These are phyloP conservation scores for Begonia fuchsioides DNA, from an alignment of 306 rosid species.

Conservation along the genomic window DNA sequence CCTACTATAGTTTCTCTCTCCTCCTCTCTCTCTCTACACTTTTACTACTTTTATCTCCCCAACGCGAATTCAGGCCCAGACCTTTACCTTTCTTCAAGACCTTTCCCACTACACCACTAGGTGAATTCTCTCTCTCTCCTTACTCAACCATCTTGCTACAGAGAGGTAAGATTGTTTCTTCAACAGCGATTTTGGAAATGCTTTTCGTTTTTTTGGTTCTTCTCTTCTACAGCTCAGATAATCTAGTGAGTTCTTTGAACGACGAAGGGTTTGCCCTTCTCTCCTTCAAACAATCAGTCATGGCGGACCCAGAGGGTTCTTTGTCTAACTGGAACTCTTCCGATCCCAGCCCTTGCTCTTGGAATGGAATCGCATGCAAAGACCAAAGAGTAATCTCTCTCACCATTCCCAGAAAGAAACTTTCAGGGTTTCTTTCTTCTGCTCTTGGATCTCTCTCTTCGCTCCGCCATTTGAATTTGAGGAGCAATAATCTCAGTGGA, in stretches of 20 bases:
- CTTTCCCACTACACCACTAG: constrained; percentile 2
- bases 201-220: constrained; percentile 20
- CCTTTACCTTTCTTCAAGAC: too few species aligned
- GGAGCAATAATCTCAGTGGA: constrained; percentile 8
- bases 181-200: constrained; percentile 45
- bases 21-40: too few species aligned
- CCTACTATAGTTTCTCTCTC: too few species aligned
- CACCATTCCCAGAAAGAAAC: constrained; percentile 4
- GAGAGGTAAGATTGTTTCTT: too few species aligned
- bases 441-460: background rate
- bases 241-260: constrained; percentile 5
- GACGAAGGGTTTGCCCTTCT: constrained; percentile 17
- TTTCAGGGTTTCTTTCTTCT: background rate
- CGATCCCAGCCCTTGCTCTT: constrained; percentile 14
- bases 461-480: constrained; percentile 12
- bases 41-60: too few species aligned
- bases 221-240: constrained; percentile 25
- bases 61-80: too few species aligned
- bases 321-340: constrained; percentile 10
- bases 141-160: background rate
- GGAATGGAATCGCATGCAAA: constrained; percentile 16
- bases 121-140: background rate
- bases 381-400: constrained; percentile 9
- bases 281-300: constrained; percentile 9
- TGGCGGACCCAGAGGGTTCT: background rate